phyloP scores from a whole-genome alignment of 176 grass and related monocot species.

The Chrysopogon serrulatus region DNA sequence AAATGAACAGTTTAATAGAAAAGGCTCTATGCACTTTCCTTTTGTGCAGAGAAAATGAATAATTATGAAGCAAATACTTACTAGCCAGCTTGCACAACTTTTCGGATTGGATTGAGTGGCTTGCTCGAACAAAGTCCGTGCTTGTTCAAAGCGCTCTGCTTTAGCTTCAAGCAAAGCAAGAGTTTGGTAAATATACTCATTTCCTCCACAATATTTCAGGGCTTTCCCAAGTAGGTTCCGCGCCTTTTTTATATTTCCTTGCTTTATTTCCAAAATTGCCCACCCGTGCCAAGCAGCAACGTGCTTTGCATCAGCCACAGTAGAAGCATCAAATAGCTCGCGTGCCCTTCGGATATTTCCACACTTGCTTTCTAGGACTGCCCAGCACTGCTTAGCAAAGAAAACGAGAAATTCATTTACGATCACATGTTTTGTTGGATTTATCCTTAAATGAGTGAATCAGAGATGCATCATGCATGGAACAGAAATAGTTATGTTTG shows the following conservation, averaged over 20 bases:
- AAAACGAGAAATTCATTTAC: neutral
- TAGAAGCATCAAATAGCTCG: slow-evolving; percentile 95
- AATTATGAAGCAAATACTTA: slow-evolving; percentile 54
- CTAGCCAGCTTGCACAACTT: slow-evolving; percentile 99
- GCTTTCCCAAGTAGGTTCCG: slow-evolving; percentile 90
- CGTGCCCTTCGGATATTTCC: slow-evolving; percentile 84
- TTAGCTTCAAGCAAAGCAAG: slow-evolving; percentile 96
- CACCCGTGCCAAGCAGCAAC: slow-evolving; percentile 95
- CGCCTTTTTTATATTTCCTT: slow-evolving; percentile 94
- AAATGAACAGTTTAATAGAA: slow-evolving; percentile 28
- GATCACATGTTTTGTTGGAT: neutral
- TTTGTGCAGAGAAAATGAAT: neutral
- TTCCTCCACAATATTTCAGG: slow-evolving; percentile 85
- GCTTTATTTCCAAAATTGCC: slow-evolving; percentile 93
- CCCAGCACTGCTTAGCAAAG: slow-evolving; percentile 80
- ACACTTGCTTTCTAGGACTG: slow-evolving; percentile 82
- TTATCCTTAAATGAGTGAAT: slow-evolving; percentile 10
- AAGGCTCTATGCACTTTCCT: neutral
- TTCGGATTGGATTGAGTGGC: slow-evolving; percentile 85
- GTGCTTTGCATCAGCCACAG: slow-evolving; percentile 84
- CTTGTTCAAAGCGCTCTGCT: slow-evolving; percentile 75
- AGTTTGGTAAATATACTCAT: slow-evolving; percentile 98
- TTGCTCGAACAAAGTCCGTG: slow-evolving; percentile 79
- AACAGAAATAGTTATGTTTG: neutral
- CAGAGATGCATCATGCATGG: neutral